A percentile compares a stretch with the other conserved stretches of the same genome.
These are phyloP conservation scores for Casuarina cunninghamiana DNA, from an alignment of 306 rosid genomes.

Conservation along the genomic window DNA sequence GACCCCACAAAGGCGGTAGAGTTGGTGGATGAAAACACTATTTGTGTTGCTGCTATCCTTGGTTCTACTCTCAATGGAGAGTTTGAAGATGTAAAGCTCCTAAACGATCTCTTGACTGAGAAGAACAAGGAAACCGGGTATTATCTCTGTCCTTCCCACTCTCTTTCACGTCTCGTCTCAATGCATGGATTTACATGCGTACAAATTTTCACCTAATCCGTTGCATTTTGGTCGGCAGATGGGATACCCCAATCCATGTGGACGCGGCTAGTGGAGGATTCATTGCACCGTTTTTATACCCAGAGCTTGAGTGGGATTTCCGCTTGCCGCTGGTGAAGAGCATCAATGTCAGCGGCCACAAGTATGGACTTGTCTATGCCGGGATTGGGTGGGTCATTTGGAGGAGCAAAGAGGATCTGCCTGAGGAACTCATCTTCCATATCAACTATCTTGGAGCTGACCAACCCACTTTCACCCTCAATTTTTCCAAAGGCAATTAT, in stretches of 20 bases:
- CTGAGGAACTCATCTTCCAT: conserved; percentile 92
- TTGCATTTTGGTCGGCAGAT: conserved; percentile 36
- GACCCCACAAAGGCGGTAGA: conserved; percentile 83
- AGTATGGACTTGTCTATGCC: conserved; percentile 88
- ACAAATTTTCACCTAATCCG: not conserved
- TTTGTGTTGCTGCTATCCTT: conserved; percentile 92
- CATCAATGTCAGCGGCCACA: conserved; percentile 93
- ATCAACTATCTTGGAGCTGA: conserved; percentile 96
- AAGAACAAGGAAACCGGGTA: conserved; percentile 86
- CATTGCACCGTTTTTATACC: conserved; percentile 88
- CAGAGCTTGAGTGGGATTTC: conserved; percentile 91
- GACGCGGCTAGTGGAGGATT: conserved; percentile 98
- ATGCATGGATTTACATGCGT: not conserved
- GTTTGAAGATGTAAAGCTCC: conserved; percentile 85
- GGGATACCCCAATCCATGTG: conserved; percentile 98
- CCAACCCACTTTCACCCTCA: conserved; percentile 97
- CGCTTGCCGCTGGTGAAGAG: conserved; percentile 85
- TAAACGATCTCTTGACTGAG: conserved; percentile 66
- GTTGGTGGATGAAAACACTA: conserved; percentile 91
- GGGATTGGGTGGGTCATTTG: conserved; percentile 94
- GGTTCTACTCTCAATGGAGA: conserved; percentile 97
- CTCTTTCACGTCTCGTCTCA: not conserved
- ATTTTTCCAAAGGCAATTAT: conserved; percentile 77
- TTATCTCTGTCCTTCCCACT: not conserved
- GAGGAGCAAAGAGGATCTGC: conserved; percentile 83